These are phyloP conservation scores for Fusarium palustre DNA, from an alignment of 2,329 filamentous ascomycete species.

Conservation along the genomic window DNA sequence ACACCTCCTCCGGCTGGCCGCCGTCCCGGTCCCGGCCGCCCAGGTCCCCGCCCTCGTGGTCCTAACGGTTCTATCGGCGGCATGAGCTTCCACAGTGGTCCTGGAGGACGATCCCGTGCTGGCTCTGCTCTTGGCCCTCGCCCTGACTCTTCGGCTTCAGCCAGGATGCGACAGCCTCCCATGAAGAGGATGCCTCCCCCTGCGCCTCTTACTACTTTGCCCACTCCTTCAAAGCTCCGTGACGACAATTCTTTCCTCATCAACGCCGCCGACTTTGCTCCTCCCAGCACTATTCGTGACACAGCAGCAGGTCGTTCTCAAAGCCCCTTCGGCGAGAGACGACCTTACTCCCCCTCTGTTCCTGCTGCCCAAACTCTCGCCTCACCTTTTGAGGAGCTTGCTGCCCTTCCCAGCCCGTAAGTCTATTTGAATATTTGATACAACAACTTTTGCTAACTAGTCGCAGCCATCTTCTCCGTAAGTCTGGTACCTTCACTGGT, in stretches of 20 bases:
- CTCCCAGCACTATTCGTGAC: slow-evolving; percentile 75
- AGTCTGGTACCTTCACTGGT: slow-evolving; percentile 80
- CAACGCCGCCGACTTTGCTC: slow-evolving; percentile 84
- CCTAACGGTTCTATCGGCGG: slow-evolving; percentile 63
- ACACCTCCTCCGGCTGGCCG: slow-evolving; percentile 81
- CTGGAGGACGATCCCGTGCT: slow-evolving; percentile 68
- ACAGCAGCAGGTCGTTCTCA: slow-evolving; percentile 76
- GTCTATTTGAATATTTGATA: slow-evolving; percentile 53
- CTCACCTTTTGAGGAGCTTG: slow-evolving; percentile 87
- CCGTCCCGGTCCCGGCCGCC: slow-evolving; percentile 53
- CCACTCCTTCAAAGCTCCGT: slow-evolving; percentile 85
- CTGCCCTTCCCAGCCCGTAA: slow-evolving; percentile 90
- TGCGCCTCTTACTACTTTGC: slow-evolving; percentile 77
- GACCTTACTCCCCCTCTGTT: slow-evolving; percentile 80
- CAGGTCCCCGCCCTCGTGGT: slow-evolving; percentile 53
- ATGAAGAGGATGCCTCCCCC: slow-evolving; percentile 75
- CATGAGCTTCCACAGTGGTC: slow-evolving; percentile 59
- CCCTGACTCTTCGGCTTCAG: slow-evolving; percentile 74
- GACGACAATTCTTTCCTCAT: slow-evolving; percentile 82
- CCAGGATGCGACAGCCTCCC: slow-evolving; percentile 53
- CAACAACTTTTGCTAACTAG: slow-evolving; percentile 43
- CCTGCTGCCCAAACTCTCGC: slow-evolving; percentile 82
- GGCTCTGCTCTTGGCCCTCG: slow-evolving; percentile 63
- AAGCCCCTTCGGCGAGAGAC: slow-evolving; percentile 71
- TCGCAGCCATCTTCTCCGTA: slow-evolving; percentile 75